Evolutionary conservation across 1,284 basidiomycete genomes (phyloP).

Genomic region (Marasmius oreades): DNA sequence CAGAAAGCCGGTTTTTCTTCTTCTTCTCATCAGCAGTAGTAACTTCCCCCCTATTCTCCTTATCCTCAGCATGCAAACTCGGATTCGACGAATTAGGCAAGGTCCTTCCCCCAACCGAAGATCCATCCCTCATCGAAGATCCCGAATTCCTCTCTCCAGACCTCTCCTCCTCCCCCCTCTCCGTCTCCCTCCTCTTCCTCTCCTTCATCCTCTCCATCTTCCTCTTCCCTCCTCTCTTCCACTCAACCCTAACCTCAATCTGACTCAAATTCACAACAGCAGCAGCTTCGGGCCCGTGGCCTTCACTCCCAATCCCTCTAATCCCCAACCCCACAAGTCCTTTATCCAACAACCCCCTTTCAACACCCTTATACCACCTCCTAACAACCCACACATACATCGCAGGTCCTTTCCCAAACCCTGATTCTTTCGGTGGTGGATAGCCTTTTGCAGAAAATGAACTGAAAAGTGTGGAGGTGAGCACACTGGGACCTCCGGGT

Average conservation of each 20-base stretch:
- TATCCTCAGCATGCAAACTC: constrained; percentile 1
- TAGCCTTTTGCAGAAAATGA: constrained; percentile 19
- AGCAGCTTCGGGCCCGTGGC: constrained; percentile 8
- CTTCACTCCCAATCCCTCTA: constrained; percentile 11
- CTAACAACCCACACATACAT: constrained; percentile 83
- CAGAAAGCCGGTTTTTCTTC: constrained; percentile 6
- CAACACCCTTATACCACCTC: constrained; percentile 67
- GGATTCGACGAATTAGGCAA: constrained; percentile 4
- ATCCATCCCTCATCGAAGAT: no score
- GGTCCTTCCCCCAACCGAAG: no score
- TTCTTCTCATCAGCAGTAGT: neutral
- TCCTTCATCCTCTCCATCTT: constrained; percentile 20
- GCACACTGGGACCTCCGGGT: constrained; percentile 10
- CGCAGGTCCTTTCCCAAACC: constrained; percentile 30
- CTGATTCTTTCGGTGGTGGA: constrained; percentile 14
- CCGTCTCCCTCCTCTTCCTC: constrained; percentile 17
- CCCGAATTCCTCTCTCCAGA: neutral
- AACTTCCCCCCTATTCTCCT: neutral
- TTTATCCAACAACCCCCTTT: constrained; percentile 24
- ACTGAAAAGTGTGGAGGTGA: neutral
- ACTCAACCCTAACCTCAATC: constrained; percentile 73
- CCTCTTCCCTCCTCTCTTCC: constrained; percentile 49
- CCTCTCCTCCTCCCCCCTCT: constrained; percentile 9
- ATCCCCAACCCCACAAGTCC: constrained; percentile 19
- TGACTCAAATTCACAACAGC: constrained; percentile 18